A percentile compares a stretch with the other conserved stretches of the same genome.
Evolutionary conservation across 768 basidiomycete genomes (phyloP).

Genomic region (Tulasnella calospora): DNA sequence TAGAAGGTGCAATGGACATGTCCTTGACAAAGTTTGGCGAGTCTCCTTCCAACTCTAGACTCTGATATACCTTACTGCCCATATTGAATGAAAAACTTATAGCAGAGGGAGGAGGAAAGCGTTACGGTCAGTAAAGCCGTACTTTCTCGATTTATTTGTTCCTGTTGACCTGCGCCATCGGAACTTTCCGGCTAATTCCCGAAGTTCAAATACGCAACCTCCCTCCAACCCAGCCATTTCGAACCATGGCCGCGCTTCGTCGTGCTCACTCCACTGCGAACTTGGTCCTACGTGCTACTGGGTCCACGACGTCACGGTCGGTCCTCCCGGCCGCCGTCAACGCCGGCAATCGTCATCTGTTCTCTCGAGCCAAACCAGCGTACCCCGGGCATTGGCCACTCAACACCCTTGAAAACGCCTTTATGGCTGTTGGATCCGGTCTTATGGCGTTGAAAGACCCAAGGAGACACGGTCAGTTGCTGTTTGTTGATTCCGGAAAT

Average conservation of each 20-base stretch:
- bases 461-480: slow-evolving; percentile 67
- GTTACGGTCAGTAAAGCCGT: no score
- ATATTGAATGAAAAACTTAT: no score
- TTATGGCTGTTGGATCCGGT: slow-evolving; percentile 82
- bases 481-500: neutral
- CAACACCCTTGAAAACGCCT: slow-evolving; percentile 72
- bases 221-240: no score
- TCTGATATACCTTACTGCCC: no score
- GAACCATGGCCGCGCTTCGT: no score
- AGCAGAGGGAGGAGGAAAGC: no score
- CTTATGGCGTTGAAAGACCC: slow-evolving; percentile 77
- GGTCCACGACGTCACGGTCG: neutral
- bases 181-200: no score
- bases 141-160: no score
- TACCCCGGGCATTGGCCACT: slow-evolving; percentile 82
- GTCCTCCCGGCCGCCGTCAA: neutral
- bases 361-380: slow-evolving; percentile 38
- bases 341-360: neutral
- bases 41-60: neutral
- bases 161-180: no score
- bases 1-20: neutral
- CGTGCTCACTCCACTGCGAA: no score
- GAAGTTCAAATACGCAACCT: no score
- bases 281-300: no score
- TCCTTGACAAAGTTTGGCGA: slow-evolving; percentile 10